phyloP scores from a whole-genome alignment of 495 filamentous ascomycete species.

The Letharia columbiana region DNA sequence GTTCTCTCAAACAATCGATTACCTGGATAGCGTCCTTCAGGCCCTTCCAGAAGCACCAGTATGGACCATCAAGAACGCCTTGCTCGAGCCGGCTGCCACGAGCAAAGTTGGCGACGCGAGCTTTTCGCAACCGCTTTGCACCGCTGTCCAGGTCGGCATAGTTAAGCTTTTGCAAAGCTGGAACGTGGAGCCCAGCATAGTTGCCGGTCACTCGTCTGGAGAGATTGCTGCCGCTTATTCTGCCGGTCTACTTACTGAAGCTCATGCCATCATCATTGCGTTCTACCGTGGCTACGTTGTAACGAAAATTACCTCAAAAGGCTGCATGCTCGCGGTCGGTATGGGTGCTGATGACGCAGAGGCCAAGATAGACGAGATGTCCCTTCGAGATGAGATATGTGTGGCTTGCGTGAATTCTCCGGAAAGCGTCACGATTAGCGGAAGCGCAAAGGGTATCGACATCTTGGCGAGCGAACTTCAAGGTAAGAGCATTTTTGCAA shows the following conservation, averaged over 20 bases:
- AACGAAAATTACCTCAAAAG: neutral
- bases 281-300: neutral
- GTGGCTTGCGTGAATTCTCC: conserved; percentile 1
- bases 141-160: neutral
- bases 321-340: neutral
- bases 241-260: neutral
- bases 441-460: neutral
- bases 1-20: conserved; percentile 34
- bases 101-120: neutral
- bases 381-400: neutral
- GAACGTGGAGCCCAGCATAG: neutral
- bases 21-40: conserved; percentile 25
- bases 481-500: conserved; percentile 30
- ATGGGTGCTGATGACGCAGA: neutral
- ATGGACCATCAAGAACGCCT: neutral
- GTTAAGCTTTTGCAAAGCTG: neutral
- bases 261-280: neutral
- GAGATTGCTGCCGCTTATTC: neutral
- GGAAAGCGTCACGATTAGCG: neutral
- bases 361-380: neutral
- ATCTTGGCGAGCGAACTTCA: neutral
- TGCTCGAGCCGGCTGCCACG: neutral
- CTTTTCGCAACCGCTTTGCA: neutral
- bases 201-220: neutral
- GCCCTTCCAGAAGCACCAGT: neutral